Percentiles rank a stretch among this genome's conserved stretches.
These are phyloP conservation scores for Collybia sordida DNA, from an alignment of 768 basidiomycete genomes.

Conservation along the genomic window DNA sequence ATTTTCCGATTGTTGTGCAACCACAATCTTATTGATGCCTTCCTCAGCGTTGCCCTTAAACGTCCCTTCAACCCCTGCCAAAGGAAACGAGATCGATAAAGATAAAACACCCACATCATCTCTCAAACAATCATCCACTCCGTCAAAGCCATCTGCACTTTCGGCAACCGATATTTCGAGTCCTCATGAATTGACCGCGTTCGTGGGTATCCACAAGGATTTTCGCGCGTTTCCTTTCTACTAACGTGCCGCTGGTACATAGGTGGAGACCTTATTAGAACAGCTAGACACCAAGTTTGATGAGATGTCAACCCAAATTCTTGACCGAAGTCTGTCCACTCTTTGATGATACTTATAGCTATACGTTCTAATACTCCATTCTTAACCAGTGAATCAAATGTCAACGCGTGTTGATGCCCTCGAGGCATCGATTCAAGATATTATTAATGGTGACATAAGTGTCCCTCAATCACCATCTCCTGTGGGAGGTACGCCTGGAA, in stretches of 20 bases:
- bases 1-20: no score
- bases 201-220: constrained; percentile 53
- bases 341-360: neutral
- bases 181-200: constrained; percentile 92
- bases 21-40: constrained; percentile 24
- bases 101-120: constrained; percentile 54
- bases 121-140: constrained; percentile 34
- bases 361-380: constrained; percentile 9
- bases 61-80: constrained; percentile 54
- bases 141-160: constrained; percentile 37
- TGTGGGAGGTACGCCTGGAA: constrained; percentile 29
- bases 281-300: constrained; percentile 91
- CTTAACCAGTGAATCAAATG: constrained; percentile 81
- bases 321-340: constrained; percentile 69
- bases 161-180: constrained; percentile 75
- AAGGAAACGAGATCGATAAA: constrained; percentile 38
- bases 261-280: constrained; percentile 89
- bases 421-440: constrained; percentile 89
- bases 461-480: constrained; percentile 66
- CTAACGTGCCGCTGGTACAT: constrained; percentile 1
- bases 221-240: neutral
- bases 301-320: constrained; percentile 88
- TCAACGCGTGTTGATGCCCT: constrained; percentile 87
- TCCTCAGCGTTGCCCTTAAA: constrained; percentile 70
- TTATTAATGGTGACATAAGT: constrained; percentile 76